These are phyloP conservation scores for Aspergillus sp. DNA, from an alignment of 2,329 filamentous ascomycete genomes.

Conservation along the genomic window DNA sequence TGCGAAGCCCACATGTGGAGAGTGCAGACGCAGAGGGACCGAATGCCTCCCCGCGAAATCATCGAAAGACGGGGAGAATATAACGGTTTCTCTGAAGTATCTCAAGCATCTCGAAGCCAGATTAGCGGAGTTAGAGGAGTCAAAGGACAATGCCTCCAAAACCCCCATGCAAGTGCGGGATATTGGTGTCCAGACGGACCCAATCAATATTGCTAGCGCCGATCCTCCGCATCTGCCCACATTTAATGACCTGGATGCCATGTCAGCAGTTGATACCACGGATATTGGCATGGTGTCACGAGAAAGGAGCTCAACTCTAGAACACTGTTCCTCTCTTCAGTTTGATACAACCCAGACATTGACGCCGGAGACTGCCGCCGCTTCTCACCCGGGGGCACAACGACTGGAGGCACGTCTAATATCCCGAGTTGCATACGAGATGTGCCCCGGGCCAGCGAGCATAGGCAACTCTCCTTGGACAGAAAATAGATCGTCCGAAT, in stretches of 20 bases:
- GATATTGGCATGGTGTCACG: neutral
- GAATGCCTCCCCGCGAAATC: constrained; percentile 28
- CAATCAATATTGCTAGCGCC: neutral
- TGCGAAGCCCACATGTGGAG: constrained; percentile 28
- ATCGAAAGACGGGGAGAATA: constrained; percentile 22
- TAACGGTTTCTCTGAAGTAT: constrained; percentile 26
- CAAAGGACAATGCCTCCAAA: neutral
- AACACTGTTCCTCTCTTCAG: neutral
- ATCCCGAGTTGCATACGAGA: constrained; percentile 1
- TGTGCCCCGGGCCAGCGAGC: neutral
- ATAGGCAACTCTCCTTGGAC: neutral
- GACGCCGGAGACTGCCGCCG: neutral
- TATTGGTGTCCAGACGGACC: constrained; percentile 25
- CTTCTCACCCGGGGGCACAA: neutral
- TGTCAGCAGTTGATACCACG: neutral
- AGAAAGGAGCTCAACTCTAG: neutral
- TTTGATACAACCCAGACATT: neutral
- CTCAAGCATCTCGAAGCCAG: constrained; percentile 23
- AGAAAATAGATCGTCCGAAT: neutral
- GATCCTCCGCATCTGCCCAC: neutral
- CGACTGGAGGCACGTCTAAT: neutral
- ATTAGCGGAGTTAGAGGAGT: constrained; percentile 22
- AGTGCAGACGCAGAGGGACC: constrained; percentile 27
- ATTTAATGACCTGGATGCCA: neutral
- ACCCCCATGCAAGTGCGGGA: constrained; percentile 14